Evolutionary conservation across 345 rosid species (phyloP), one percentile per base, ranked within the genome.

Genomic region (Gossypium sturtianum): DNA sequence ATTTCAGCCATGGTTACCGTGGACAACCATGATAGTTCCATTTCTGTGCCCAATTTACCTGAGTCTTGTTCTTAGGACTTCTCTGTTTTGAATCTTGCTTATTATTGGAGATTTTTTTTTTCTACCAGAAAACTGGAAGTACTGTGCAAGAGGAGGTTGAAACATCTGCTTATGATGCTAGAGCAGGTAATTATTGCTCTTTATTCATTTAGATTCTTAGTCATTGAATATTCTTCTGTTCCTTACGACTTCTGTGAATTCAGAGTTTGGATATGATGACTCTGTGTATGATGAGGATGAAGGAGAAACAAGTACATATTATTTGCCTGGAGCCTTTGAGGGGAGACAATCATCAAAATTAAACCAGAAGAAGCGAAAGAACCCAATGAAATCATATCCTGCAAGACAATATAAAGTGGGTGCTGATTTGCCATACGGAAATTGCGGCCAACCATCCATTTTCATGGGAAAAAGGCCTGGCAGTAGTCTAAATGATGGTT

Each of bases 81-180:
- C 73, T 25, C 48, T 29, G 43, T 57, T 29, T 47, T 5, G 7
- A 12, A 13, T 71, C 12, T 66, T 72, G 48, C 61, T 81, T 48
- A 74, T 71, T 16, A 22, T 9, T 34, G 38, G 61, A 60, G 16
- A 34, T 34, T 22, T 44, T n/a, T 8, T 7, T 9, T 66, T 38
- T 7, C 64, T 34, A 34, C 47, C 85, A 96, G 98, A 89, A 85
- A 82, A 86, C 86, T 81, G 94, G 85, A 68, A 82, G 84, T 81
- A 83, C 84, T 77, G 76, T 89, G 84, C 97, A 90, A 81, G 99
- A 92, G 77, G 97, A 87, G 77, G 92, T 87, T 74, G 98, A 93
- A 73, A 93, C 94, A 44, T 90, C 92, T 60, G 82, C 83, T 70
- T 87, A 81, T 81, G 91, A 89, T 79, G 79, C 83, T 73, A 86